Percentiles rank a stretch among this genome's conserved stretches.
Conservation (phyloP, 495 filamentous ascomycete genomes). For the Parachaetomium inaequale region DNA sequence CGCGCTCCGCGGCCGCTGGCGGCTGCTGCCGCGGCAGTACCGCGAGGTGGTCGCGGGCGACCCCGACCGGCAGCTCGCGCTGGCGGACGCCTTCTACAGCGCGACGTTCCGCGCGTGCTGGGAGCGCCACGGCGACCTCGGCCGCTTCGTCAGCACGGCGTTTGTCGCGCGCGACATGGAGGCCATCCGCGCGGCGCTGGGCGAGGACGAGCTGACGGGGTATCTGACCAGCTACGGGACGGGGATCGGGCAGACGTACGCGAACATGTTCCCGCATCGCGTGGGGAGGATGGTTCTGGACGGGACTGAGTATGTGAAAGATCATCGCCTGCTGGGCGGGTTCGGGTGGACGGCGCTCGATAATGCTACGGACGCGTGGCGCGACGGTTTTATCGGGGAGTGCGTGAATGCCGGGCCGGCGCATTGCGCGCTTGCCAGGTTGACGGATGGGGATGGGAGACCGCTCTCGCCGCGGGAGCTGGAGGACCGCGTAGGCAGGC, state of each 20-base stretch:
- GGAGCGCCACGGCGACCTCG: constrained; percentile 43
- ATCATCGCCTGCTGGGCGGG: constrained; percentile 45
- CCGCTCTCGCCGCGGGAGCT: constrained; percentile 35
- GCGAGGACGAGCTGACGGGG: constrained; percentile 51
- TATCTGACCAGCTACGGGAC: constrained; percentile 71
- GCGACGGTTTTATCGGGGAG: constrained; percentile 47
- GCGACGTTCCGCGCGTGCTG: constrained; percentile 43
- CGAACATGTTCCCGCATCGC: constrained; percentile 45
- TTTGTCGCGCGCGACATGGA: constrained; percentile 49
- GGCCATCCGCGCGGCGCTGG: constrained; percentile 47
- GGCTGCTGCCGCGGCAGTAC: constrained; percentile 36
- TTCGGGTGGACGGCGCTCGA: constrained; percentile 47
- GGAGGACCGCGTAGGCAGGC: constrained; percentile 34
- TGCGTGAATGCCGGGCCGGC: constrained; percentile 45
- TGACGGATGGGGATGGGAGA: constrained; percentile 27
- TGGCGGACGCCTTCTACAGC: constrained; percentile 40
- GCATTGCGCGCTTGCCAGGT: constrained; percentile 40
- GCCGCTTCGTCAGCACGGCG: constrained; percentile 41
- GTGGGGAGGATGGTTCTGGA: constrained; percentile 49
- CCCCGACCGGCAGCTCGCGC: constrained; percentile 34
- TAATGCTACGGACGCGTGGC: constrained; percentile 46
- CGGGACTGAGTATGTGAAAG: constrained; percentile 49
- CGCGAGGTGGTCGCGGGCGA: constrained; percentile 33
- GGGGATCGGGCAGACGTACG: constrained; percentile 58
- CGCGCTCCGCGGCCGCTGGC: constrained; percentile 42